These are phyloP conservation scores for Coemansia sp. DNA, from an alignment of 192 early-diverging fungal genomes.

Conservation along the genomic window DNA sequence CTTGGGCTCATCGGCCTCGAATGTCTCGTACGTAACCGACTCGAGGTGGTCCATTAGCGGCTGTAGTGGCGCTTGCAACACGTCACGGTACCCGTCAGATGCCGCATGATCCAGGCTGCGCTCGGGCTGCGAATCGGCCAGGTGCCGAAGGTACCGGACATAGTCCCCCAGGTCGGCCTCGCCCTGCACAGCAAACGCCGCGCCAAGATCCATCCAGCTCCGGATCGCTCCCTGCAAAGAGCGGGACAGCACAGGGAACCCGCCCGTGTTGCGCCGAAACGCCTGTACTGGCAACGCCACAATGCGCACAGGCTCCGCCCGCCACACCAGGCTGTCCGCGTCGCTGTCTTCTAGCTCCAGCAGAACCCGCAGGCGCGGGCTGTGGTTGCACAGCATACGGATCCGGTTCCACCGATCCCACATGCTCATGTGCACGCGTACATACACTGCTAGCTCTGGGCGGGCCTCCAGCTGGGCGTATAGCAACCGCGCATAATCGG, in stretches of 20 bases:
- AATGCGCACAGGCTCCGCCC: constrained; percentile 78
- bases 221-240: constrained; percentile 56
- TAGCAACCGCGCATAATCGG: constrained; percentile 17
- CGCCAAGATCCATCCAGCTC: constrained; percentile 28
- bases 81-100: constrained; percentile 84
- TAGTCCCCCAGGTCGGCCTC: neutral
- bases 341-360: constrained; percentile 55
- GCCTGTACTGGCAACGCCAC: constrained; percentile 65
- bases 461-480: neutral
- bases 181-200: constrained; percentile 22
- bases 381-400: constrained; percentile 63
- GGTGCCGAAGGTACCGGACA: constrained; percentile 70
- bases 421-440: constrained; percentile 47
- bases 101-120: constrained; percentile 22
- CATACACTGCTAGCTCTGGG: constrained; percentile 19
- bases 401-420: constrained; percentile 83
- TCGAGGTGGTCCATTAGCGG: constrained; percentile 95
- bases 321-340: constrained; percentile 58
- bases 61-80: constrained; percentile 75
- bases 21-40: constrained; percentile 89
- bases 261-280: constrained; percentile 74
- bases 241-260: constrained; percentile 84
- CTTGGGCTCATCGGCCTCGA: constrained; percentile 93
- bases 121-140: constrained; percentile 58
- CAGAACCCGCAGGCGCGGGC: constrained; percentile 51